Percentiles rank a stretch among this genome's conserved stretches.
Evolutionary conservation across 345 rosid species (phyloP).

Genomic region (Raphanus raphanistrum): DNA sequence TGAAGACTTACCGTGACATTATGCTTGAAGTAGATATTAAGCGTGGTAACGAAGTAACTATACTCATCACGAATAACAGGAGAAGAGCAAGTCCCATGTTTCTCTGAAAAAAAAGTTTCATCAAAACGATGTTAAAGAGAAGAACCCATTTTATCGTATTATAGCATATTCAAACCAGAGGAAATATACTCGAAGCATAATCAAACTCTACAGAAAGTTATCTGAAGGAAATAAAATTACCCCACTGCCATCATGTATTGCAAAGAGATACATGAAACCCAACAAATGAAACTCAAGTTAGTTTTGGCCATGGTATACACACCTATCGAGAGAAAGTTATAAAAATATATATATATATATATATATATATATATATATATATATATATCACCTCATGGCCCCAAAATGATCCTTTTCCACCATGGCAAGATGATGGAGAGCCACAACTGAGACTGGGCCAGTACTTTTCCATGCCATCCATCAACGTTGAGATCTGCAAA

Average conservation of each 20-base stretch:
- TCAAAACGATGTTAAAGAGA: conserved; percentile 5
- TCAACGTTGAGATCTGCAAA: conserved; percentile 63
- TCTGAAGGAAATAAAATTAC: conserved; percentile 46
- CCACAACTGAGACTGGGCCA: conserved; percentile 83
- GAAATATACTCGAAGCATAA: neutral
- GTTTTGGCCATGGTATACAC: conserved; percentile 24
- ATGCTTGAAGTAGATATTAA: conserved; percentile 78
- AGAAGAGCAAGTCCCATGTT: conserved; percentile 89
- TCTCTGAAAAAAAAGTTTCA: conserved; percentile 56
- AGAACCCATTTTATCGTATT: neutral
- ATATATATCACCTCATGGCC: conserved; percentile 64
- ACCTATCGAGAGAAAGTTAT: neutral
- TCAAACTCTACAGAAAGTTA: neutral
- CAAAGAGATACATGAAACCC: conserved; percentile 40
- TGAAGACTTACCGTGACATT: conserved; percentile 75
- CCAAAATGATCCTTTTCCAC: conserved; percentile 75
- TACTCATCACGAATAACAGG: conserved; percentile 81
- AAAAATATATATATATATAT: too few relatives aligned
- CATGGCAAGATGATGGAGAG: conserved; percentile 58
- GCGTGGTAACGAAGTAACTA: conserved; percentile 62
- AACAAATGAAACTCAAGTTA: conserved; percentile 44
- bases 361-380: too few relatives aligned
- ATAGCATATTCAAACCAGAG: conserved; percentile 4
- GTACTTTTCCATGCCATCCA: conserved; percentile 57
- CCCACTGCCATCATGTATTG: conserved; percentile 69